Conservation (phyloP, 2,329 filamentous ascomycete species). For the Penicillium corylophilum region DNA sequence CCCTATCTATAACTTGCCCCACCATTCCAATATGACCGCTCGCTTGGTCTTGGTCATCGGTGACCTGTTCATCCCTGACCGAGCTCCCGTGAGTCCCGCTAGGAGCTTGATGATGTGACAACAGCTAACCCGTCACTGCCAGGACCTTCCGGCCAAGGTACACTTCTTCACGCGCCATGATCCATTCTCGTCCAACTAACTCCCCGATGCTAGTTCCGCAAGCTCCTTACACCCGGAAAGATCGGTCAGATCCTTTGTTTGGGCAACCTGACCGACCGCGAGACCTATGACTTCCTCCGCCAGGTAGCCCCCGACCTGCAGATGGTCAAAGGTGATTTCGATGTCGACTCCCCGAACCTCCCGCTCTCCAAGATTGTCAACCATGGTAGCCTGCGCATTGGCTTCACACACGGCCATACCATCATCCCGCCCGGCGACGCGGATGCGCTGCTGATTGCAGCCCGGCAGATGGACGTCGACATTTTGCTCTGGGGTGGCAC, state of each 20-base stretch:
- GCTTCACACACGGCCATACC: conserved; percentile 70
- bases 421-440: conserved; percentile 67
- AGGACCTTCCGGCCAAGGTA: conserved; percentile 87
- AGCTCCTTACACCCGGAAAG: conserved; percentile 78
- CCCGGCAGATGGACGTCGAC: conserved; percentile 70
- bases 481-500: conserved; percentile 68
- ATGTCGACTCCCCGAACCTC: conserved; percentile 64
- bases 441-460: conserved; percentile 65
- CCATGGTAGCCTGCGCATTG: conserved; percentile 67
- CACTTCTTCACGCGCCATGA: conserved; percentile 5
- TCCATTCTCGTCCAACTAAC: not conserved
- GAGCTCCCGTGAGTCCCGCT: conserved; percentile 64
- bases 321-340: conserved; percentile 69
- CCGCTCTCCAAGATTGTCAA: conserved; percentile 68
- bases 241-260: conserved; percentile 79
- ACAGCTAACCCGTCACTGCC: conserved; percentile 13
- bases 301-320: conserved; percentile 70
- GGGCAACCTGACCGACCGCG: conserved; percentile 76
- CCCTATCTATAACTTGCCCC: conserved; percentile 3
- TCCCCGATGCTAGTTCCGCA: conserved; percentile 65
- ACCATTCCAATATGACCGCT: conserved; percentile 62
- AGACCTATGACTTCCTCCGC: conserved; percentile 77
- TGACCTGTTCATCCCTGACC: conserved; percentile 90
- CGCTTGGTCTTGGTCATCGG: conserved; percentile 89
- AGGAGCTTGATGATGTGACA: conserved; percentile 11